Evolutionary conservation across 2,329 filamentous ascomycete species (phyloP), one percentile per base, ranked within the genome.

Genomic region (Clonostachys rosea): DNA sequence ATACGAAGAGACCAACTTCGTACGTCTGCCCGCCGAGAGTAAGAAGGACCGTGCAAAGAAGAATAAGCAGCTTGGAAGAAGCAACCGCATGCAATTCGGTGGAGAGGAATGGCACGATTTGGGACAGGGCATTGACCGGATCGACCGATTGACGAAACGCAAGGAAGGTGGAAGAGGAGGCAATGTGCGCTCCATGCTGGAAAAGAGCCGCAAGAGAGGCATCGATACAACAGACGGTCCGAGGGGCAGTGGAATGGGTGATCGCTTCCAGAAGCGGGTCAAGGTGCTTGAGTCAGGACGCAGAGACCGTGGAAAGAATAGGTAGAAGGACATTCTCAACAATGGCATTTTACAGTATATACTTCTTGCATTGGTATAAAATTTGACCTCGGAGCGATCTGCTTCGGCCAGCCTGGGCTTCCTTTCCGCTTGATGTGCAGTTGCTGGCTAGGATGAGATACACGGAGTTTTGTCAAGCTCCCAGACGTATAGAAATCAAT

Each of bases 1-100:
- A 43, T 99, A 96, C 69, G 94, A 99, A 73, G 94, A 99, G 70
- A 79, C 76, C 56, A 95, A 99, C 70, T 92, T 96, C 60, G 83
- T 89, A 14, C 88, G 94, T 56, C 73, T 99, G 58, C 91, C 92
- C 12, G 86, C 84, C 58, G 81, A 88, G 65, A 88, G 83, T 69
- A 97, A 96, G 77, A 96, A 95, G 71, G 91, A 96, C 6, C 71
- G 74, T 49, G 78, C 82, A 43, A 86, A 87, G 71, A 83, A 79
- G 63, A 68, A 66, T 40, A 76, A 79, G 62, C 71, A 72, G 33
- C 71, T 72, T 39, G 71, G 71, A 10, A 64, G 71, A 54, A 69
- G 65, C 53, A 62, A 71, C 58, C 68, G 84, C 75, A 66, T 96
- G 88, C 69, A 71, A 57, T 83, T 82, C 69, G 92, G 92, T 51